These are phyloP conservation scores for Cinnamomum micranthum DNA, from an alignment of 164 flowering plant species.

Conservation along the genomic window DNA sequence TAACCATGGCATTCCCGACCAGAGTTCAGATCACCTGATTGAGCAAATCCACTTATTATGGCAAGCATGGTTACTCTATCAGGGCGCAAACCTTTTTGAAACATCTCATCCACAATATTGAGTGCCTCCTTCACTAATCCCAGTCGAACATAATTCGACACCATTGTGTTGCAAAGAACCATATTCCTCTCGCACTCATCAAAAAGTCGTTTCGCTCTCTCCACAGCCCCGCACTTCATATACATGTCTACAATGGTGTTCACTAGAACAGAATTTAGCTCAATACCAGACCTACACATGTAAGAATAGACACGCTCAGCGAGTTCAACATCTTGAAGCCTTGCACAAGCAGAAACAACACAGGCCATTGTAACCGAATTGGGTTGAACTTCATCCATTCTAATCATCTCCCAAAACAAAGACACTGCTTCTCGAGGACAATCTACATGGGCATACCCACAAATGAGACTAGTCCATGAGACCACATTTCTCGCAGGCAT, in stretches of 20 bases:
- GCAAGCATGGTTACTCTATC: slow-evolving; percentile 51
- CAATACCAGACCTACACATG: slow-evolving; percentile 27
- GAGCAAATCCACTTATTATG: slow-evolving; percentile 39
- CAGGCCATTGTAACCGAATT: slow-evolving; percentile 57
- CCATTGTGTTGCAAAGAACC: slow-evolving; percentile 48
- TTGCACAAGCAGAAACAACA: slow-evolving; percentile 55
- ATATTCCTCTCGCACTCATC: slow-evolving; percentile 40
- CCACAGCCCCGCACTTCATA: slow-evolving; percentile 51
- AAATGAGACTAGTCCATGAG: slow-evolving; percentile 60
- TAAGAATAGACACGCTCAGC: slow-evolving; percentile 34
- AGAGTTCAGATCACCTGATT: slow-evolving; percentile 21
- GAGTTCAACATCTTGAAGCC: slow-evolving; percentile 41
- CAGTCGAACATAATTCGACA: slow-evolving; percentile 45
- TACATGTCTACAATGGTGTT: slow-evolving; percentile 64
- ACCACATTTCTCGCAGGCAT: slow-evolving; percentile 62
- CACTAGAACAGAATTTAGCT: slow-evolving; percentile 33
- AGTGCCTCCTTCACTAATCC: slow-evolving; percentile 45
- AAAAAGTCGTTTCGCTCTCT: slow-evolving; percentile 37
- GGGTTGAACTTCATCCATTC: slow-evolving; percentile 30
- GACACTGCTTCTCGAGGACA: slow-evolving; percentile 37
- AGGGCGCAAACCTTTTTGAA: slow-evolving; percentile 28
- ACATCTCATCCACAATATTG: slow-evolving; percentile 36
- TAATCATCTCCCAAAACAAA: slow-evolving; percentile 53
- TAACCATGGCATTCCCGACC: slow-evolving; percentile 47
- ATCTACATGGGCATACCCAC: slow-evolving; percentile 39